Evolutionary conservation across 2,329 filamentous ascomycete genomes (phyloP).

Genomic region (Cercospora brassicicola): DNA sequence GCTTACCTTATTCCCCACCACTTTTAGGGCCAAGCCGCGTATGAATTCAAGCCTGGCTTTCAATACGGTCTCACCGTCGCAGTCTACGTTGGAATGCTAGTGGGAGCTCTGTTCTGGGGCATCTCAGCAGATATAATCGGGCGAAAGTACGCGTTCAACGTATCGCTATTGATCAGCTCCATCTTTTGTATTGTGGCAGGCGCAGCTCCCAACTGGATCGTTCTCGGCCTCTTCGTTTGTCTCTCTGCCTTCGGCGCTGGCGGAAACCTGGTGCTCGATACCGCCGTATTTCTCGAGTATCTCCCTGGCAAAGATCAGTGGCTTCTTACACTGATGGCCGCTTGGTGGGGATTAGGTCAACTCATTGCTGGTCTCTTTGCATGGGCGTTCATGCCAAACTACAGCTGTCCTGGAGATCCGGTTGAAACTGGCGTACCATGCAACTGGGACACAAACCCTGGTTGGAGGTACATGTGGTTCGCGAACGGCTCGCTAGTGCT

Average conservation of each 20-base stretch:
- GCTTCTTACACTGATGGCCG: constrained; percentile 63
- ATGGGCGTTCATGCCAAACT: constrained; percentile 56
- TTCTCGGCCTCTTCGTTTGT: constrained; percentile 63
- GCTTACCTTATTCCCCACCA: not conserved
- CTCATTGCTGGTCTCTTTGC: constrained; percentile 56
- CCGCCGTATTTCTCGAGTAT: constrained; percentile 60
- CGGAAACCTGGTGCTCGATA: constrained; percentile 64
- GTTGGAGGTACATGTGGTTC: constrained; percentile 61
- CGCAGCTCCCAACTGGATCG: constrained; percentile 65
- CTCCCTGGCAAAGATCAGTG: constrained; percentile 61
- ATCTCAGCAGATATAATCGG: constrained; percentile 67
- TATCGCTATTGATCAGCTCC: constrained; percentile 63
- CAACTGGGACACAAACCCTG: constrained; percentile 54
- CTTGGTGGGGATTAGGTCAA: constrained; percentile 57
- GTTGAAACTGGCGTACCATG: constrained; percentile 46
- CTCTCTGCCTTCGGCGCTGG: constrained; percentile 65
- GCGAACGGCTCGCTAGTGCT: constrained; percentile 56
- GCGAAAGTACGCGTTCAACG: constrained; percentile 67
- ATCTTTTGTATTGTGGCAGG: constrained; percentile 65
- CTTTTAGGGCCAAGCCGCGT: constrained; percentile 49
- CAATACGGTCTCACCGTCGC: constrained; percentile 59
- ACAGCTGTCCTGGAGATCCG: constrained; percentile 46
- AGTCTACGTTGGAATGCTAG: constrained; percentile 57
- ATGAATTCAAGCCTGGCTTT: constrained; percentile 60
- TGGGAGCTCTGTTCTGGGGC: constrained; percentile 68